Evolutionary conservation across 805 yeast genomes (phyloP).

Genomic region (Clavispora asparagi): DNA sequence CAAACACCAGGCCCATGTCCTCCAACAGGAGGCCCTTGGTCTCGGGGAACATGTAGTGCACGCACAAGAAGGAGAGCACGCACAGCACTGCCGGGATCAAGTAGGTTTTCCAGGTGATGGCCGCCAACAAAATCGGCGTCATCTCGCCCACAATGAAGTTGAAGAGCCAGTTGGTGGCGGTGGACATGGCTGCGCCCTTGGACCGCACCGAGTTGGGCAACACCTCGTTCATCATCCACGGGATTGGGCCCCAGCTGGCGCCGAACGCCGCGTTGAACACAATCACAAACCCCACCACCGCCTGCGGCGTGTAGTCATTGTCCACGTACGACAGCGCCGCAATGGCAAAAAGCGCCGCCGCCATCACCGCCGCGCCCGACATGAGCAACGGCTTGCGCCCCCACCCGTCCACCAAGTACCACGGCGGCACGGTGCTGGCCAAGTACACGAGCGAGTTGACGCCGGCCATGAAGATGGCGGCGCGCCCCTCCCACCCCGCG

Average conservation of each 20-base stretch:
- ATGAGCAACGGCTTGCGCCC: constrained; percentile 83
- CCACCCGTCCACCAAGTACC: constrained; percentile 88
- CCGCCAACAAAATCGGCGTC: constrained; percentile 79
- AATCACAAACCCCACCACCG: constrained; percentile 73
- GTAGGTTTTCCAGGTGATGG: constrained; percentile 75
- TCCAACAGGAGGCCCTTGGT: constrained; percentile 85
- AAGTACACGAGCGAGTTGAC: constrained; percentile 40
- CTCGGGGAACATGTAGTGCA: constrained; percentile 74
- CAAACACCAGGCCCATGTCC: constrained; percentile 89
- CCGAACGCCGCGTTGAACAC: constrained; percentile 83
- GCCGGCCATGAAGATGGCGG: constrained; percentile 89
- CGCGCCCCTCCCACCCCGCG: constrained; percentile 90
- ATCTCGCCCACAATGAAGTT: constrained; percentile 89
- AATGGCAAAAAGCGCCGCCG: constrained; percentile 58
- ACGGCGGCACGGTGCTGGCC: constrained; percentile 74
- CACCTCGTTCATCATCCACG: constrained; percentile 89
- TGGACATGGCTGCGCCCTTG: constrained; percentile 84
- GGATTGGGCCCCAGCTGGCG: constrained; percentile 90
- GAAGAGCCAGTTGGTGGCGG: constrained; percentile 91
- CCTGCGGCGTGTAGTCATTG: constrained; percentile 50
- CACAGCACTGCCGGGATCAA: constrained; percentile 79
- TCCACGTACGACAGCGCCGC: constrained; percentile 45
- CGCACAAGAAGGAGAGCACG: constrained; percentile 65
- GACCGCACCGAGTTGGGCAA: constrained; percentile 81
- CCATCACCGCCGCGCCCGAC: constrained; percentile 79